Conservation (phyloP, 2,329 filamentous ascomycete species). For the Epichloe gansuensis region DNA sequence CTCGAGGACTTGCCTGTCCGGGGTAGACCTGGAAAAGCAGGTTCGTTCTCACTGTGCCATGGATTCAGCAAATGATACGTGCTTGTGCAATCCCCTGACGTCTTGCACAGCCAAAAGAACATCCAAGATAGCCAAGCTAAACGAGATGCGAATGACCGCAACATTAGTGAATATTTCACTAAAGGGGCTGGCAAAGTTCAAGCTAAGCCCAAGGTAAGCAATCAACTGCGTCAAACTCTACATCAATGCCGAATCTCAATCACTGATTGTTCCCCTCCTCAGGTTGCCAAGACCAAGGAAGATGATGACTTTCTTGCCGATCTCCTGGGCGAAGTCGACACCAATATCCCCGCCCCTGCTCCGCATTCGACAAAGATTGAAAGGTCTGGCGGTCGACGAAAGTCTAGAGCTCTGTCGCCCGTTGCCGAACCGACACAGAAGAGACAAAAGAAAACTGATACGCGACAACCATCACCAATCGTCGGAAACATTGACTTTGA, state of each 20-base stretch:
- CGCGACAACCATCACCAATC: slow-evolving; percentile 33
- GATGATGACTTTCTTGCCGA: slow-evolving; percentile 80
- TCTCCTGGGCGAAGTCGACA: slow-evolving; percentile 78
- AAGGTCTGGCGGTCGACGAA: slow-evolving; percentile 65
- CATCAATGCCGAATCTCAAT: not conserved
- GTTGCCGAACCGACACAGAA: slow-evolving; percentile 45
- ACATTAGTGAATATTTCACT: slow-evolving; percentile 91
- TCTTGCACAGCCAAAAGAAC: slow-evolving; percentile 60
- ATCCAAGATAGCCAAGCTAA: slow-evolving; percentile 78
- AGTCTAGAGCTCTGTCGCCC: slow-evolving; percentile 70
- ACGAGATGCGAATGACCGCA: slow-evolving; percentile 75
- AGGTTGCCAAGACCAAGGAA: slow-evolving; percentile 70
- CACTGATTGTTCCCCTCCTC: slow-evolving; percentile 3
- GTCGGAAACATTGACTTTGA: slow-evolving; percentile 35
- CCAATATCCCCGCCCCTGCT: slow-evolving; percentile 47
- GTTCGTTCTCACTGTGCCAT: slow-evolving; percentile 23
- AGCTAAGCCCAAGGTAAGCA: slow-evolving; percentile 65
- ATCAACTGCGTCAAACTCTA: not conserved
- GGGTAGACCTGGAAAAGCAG: slow-evolving; percentile 38
- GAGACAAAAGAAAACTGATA: slow-evolving; percentile 42
- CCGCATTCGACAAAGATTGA: slow-evolving; percentile 49
- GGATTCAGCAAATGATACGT: not conserved
- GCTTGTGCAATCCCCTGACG: not conserved
- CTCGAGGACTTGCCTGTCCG: slow-evolving; percentile 23
- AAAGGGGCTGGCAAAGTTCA: slow-evolving; percentile 55